Percentiles rank a stretch among this genome's conserved stretches.
phyloP scores from a whole-genome alignment of 2,329 filamentous ascomycete genomes.

The Penicillium sp. region DNA sequence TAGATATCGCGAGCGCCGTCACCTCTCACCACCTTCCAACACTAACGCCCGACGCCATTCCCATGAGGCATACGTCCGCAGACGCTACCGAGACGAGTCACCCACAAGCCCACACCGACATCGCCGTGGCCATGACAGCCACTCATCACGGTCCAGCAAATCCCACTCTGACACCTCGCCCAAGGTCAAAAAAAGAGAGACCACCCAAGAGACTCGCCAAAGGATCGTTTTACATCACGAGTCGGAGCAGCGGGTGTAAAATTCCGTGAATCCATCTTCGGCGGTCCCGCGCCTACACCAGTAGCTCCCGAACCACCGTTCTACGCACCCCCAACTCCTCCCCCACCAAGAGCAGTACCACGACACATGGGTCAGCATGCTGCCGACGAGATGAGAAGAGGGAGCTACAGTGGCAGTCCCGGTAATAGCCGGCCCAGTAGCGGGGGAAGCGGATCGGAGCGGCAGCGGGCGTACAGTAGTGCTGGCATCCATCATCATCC shows the following conservation, averaged over 20 bases:
- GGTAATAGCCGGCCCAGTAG: slow-evolving; percentile 21
- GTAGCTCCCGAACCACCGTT: slow-evolving; percentile 19
- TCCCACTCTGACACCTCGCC: slow-evolving; percentile 12
- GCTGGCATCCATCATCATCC: slow-evolving; percentile 13
- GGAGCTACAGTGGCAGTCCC: slow-evolving; percentile 24
- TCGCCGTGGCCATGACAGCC: slow-evolving; percentile 10
- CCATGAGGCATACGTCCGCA: slow-evolving; percentile 36
- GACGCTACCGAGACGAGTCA: slow-evolving; percentile 30
- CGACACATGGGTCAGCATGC: slow-evolving; percentile 24
- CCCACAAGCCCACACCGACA: slow-evolving; percentile 17
- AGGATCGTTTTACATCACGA: slow-evolving; percentile 18
- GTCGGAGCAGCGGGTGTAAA: slow-evolving; percentile 19
- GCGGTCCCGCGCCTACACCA: slow-evolving; percentile 13
- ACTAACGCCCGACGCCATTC: slow-evolving; percentile 34
- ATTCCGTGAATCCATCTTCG: slow-evolving; percentile 29
- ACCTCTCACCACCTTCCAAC: slow-evolving; percentile 29
- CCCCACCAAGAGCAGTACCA: slow-evolving; percentile 16
- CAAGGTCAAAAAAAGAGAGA: not conserved
- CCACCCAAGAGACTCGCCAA: not conserved
- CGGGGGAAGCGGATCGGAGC: slow-evolving; percentile 25
- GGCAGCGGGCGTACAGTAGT: slow-evolving; percentile 23
- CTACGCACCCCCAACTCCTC: slow-evolving; percentile 12
- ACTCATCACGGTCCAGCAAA: slow-evolving; percentile 10
- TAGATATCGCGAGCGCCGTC: slow-evolving; percentile 18
- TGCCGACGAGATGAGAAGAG: slow-evolving; percentile 25